These are phyloP conservation scores for Phoma sp. DNA, from an alignment of 2,329 filamentous ascomycete genomes.

Conservation along the genomic window DNA sequence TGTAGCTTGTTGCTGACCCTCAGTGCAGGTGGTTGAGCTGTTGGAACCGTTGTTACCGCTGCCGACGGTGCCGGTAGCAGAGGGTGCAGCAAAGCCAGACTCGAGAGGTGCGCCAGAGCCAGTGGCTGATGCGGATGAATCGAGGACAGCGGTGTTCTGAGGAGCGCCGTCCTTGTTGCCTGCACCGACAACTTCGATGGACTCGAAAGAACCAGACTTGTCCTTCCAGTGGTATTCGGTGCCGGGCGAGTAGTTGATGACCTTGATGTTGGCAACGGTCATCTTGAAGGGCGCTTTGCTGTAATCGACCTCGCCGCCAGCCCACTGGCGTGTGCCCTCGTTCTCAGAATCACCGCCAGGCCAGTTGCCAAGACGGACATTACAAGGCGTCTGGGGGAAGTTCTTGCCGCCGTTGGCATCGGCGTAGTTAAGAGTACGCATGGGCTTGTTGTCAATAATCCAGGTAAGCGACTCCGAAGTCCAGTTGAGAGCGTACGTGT, in stretches of 20 bases:
- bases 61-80: slow-evolving; percentile 17
- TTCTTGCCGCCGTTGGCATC: slow-evolving; percentile 64
- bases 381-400: slow-evolving; percentile 81
- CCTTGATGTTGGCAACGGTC: slow-evolving; percentile 58
- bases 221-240: slow-evolving; percentile 59
- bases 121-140: slow-evolving; percentile 37
- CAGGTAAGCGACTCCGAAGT: slow-evolving; percentile 70
- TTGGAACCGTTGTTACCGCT: slow-evolving; percentile 2
- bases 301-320: slow-evolving; percentile 64
- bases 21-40: slow-evolving; percentile 21
- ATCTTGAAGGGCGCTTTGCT: slow-evolving; percentile 58
- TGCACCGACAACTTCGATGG: slow-evolving; percentile 54
- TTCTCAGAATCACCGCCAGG: slow-evolving; percentile 56
- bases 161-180: slow-evolving; percentile 43
- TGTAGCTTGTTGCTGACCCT: slow-evolving; percentile 14
- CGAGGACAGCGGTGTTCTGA: slow-evolving; percentile 32
- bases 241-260: slow-evolving; percentile 61
- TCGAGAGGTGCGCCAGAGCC: slow-evolving; percentile 32
- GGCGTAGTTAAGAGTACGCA: slow-evolving; percentile 67
- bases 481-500: slow-evolving; percentile 78
- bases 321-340: slow-evolving; percentile 71
- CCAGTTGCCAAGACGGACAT: slow-evolving; percentile 56
- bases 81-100: slow-evolving; percentile 33
- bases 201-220: slow-evolving; percentile 54
- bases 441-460: slow-evolving; percentile 70